Percentiles rank a stretch among this genome's conserved stretches.
phyloP scores from a whole-genome alignment of 2,329 filamentous ascomycete genomes.

The Albophoma yamanashiensis region DNA sequence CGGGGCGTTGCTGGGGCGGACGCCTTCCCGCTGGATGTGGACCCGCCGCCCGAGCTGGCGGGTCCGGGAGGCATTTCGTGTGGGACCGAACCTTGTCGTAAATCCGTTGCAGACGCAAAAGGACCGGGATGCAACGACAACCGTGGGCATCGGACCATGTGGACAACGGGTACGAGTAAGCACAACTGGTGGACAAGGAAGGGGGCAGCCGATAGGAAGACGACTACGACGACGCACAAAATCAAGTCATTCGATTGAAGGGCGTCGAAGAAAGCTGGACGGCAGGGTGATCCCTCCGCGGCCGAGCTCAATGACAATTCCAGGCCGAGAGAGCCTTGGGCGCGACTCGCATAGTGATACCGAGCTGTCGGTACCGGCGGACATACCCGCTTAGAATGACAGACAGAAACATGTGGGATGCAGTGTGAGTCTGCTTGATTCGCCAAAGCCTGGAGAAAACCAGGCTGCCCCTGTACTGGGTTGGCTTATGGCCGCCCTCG shows the following conservation, averaged over 20 bases:
- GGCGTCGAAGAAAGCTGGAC: too few species aligned
- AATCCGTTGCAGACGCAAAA: background rate
- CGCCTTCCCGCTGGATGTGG: constrained; percentile 1
- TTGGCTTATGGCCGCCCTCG: background rate
- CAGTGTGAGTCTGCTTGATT: background rate
- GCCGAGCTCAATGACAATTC: too few species aligned
- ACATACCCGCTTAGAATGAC: too few species aligned
- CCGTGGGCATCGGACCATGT: background rate
- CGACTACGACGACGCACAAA: background rate
- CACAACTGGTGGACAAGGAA: background rate
- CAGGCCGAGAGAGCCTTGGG: background rate
- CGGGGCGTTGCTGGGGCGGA: background rate
- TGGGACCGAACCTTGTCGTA: background rate
- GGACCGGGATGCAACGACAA: background rate
- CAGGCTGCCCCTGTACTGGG: background rate
- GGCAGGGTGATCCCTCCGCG: background rate
- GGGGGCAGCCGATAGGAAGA: too few species aligned
- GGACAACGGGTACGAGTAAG: too few species aligned
- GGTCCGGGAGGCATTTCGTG: background rate
- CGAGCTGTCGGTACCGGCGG: background rate
- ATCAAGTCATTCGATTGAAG: too few species aligned
- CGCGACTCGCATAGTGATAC: background rate
- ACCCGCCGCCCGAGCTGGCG: background rate
- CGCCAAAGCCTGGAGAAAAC: background rate
- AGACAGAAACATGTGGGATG: background rate